These are phyloP conservation scores for Pseudogymnoascus sp. DNA, from an alignment of 2,329 filamentous ascomycete genomes.

Conservation along the genomic window DNA sequence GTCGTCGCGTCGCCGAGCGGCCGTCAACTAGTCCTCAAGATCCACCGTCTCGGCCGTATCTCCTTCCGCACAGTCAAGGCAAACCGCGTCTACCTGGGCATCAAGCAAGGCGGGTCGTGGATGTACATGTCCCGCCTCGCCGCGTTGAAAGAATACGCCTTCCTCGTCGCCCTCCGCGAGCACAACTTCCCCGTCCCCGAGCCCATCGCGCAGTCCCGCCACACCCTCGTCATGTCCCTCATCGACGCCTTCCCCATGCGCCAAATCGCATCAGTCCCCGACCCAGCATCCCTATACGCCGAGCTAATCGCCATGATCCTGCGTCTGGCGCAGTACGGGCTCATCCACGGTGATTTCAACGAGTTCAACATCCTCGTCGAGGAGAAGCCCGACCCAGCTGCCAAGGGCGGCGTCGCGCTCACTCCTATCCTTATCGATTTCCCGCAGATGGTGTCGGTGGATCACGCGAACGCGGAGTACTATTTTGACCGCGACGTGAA, in stretches of 20 bases:
- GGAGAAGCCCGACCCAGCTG: conserved; percentile 49
- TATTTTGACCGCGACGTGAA: conserved; percentile 96
- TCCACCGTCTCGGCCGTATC: conserved; percentile 90
- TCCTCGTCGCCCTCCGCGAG: conserved; percentile 78
- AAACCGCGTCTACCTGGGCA: conserved; percentile 90
- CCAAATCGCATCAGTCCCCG: conserved; percentile 76
- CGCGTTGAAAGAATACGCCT: conserved; percentile 88
- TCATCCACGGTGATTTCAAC: conserved; percentile 98
- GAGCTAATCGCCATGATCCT: conserved; percentile 85
- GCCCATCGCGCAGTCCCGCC: conserved; percentile 81
- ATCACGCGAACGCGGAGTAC: conserved; percentile 88
- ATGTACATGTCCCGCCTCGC: conserved; percentile 96
- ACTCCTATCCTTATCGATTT: conserved; percentile 92
- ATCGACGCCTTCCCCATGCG: conserved; percentile 88
- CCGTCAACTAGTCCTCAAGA: conserved; percentile 79
- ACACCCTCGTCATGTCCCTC: conserved; percentile 93
- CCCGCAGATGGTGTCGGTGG: conserved; percentile 94
- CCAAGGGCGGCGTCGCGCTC: conserved; percentile 37
- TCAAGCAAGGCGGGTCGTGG: conserved; percentile 77
- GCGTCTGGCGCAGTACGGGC: conserved; percentile 71
- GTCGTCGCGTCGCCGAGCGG: conserved; percentile 79
- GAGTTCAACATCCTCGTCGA: conserved; percentile 98
- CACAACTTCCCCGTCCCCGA: conserved; percentile 87
- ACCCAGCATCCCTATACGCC: conserved; percentile 82
- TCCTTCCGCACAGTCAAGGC: conserved; percentile 95